Evolutionary conservation across 1,284 basidiomycete species (phyloP).

Genomic region (Ustilago loliicola): DNA sequence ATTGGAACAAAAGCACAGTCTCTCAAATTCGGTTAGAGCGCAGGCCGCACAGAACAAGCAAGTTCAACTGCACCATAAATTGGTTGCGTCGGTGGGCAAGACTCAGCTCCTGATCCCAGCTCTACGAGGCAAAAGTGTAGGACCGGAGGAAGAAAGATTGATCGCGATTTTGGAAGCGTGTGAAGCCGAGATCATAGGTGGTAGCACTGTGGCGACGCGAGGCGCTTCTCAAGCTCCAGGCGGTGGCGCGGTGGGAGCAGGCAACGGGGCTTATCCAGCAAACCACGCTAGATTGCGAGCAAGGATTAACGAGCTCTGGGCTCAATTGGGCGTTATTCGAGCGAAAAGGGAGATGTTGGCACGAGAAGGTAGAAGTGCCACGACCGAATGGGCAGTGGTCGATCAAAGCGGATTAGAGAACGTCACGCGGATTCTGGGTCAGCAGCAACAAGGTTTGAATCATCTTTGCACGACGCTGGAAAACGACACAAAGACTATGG

Average conservation of each 20-base stretch:
- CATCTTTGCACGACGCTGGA: slow-evolving; percentile 64
- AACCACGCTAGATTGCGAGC: slow-evolving; percentile 54
- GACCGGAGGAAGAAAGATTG: slow-evolving; percentile 58
- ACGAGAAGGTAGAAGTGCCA: slow-evolving; percentile 44
- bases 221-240: slow-evolving; percentile 7
- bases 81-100: slow-evolving; percentile 54
- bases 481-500: slow-evolving; percentile 59
- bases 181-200: slow-evolving; percentile 63
- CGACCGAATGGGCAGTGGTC: slow-evolving; percentile 68
- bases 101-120: slow-evolving; percentile 59
- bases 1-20: slow-evolving; percentile 60
- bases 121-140: slow-evolving; percentile 59
- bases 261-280: slow-evolving; percentile 4
- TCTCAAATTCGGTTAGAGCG: slow-evolving; percentile 59
- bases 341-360: slow-evolving; percentile 59
- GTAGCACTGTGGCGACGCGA: slow-evolving; percentile 6
- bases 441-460: slow-evolving; percentile 65
- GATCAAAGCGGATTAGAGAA: slow-evolving; percentile 63
- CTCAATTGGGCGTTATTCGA: slow-evolving; percentile 62
- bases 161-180: slow-evolving; percentile 60
- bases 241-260: neutral
- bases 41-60: slow-evolving; percentile 57
- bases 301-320: slow-evolving; percentile 69
- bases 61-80: slow-evolving; percentile 61
- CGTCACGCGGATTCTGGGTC: slow-evolving; percentile 58